Evolutionary conservation across 352 stramenopile species (phyloP).

Genomic region (Saprolegnia parasitica): DNA sequence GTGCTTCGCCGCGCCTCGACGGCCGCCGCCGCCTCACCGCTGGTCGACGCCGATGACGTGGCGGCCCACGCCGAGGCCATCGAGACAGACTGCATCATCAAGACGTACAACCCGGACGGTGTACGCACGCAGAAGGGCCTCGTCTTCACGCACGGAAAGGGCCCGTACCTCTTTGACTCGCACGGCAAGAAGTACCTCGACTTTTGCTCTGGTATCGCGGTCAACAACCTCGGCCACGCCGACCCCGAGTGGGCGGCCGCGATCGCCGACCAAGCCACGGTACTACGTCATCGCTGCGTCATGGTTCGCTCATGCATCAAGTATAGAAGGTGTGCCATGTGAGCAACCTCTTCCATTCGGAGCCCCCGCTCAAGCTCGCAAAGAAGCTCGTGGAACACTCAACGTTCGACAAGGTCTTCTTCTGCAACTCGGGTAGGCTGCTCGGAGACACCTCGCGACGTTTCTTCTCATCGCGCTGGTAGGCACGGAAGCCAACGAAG

Average conservation of each 20-base stretch:
- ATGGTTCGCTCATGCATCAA: slow-evolving; percentile 44
- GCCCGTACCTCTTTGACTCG: slow-evolving; percentile 88
- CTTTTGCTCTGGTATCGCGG: slow-evolving; percentile 93
- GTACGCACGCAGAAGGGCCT: slow-evolving; percentile 60
- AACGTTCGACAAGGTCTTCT: slow-evolving; percentile 97
- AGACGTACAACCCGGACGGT: slow-evolving; percentile 75
- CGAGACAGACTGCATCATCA: slow-evolving; percentile 76
- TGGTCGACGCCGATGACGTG: not conserved
- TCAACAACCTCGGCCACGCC: slow-evolving; percentile 82
- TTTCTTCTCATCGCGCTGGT: not conserved
- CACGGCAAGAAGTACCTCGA: slow-evolving; percentile 87
- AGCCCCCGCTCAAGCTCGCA: slow-evolving; percentile 89
- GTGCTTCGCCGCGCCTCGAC: not conserved
- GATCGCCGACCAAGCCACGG: slow-evolving; percentile 54
- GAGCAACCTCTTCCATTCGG: slow-evolving; percentile 96
- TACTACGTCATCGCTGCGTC: slow-evolving; percentile 21
- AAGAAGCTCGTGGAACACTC: slow-evolving; percentile 94
- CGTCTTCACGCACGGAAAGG: slow-evolving; percentile 84
- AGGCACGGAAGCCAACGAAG: slow-evolving; percentile 88
- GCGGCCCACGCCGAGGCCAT: slow-evolving; percentile 39
- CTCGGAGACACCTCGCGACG: not conserved
- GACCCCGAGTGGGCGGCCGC: slow-evolving; percentile 82
- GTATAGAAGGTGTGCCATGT: slow-evolving; percentile 91
- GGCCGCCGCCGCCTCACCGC: too few species aligned
- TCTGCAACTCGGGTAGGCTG: slow-evolving; percentile 91